Evolutionary conservation across 495 filamentous ascomycete species (phyloP).

Genomic region (Xylaria castorea): DNA sequence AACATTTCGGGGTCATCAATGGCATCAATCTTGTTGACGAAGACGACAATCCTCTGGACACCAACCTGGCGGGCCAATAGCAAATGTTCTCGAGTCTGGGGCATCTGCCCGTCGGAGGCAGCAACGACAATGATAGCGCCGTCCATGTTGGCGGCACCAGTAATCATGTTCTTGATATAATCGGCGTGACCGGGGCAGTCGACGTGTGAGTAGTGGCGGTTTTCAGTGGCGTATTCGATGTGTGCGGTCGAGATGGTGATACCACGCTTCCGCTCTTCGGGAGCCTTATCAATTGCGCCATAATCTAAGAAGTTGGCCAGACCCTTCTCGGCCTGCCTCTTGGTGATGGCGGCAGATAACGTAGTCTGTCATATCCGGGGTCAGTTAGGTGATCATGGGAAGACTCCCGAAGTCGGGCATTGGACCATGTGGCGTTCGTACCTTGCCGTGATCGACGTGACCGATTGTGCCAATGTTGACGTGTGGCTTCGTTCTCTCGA

Average conservation of each 20-base stretch:
- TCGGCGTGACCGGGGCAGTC: slow-evolving; percentile 99
- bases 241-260: slow-evolving; percentile 98
- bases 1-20: slow-evolving; percentile 98
- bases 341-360: slow-evolving; percentile 97
- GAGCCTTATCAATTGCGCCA: slow-evolving; percentile 97
- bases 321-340: slow-evolving; percentile 92
- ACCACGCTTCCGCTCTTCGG: slow-evolving; percentile 98
- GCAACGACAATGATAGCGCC: slow-evolving; percentile 98
- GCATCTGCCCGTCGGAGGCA: slow-evolving; percentile 99
- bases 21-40: slow-evolving; percentile 98
- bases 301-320: slow-evolving; percentile 94
- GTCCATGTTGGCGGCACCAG: slow-evolving; percentile 96
- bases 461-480: slow-evolving; percentile 99
- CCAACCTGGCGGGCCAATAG: slow-evolving; percentile 97
- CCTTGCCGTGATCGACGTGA: slow-evolving; percentile 99
- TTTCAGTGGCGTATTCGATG: slow-evolving; percentile 94
- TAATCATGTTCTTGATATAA: slow-evolving; percentile 99
- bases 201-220: slow-evolving; percentile 97
- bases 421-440: slow-evolving; percentile 44
- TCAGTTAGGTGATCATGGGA: not conserved
- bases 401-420: not conserved
- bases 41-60: slow-evolving; percentile 96
- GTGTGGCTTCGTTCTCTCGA: slow-evolving; percentile 92
- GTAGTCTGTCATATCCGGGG: slow-evolving; percentile 72
- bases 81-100: slow-evolving; percentile 97